phyloP scores from a whole-genome alignment of 1,284 basidiomycete species.

The Boletus smithii region DNA sequence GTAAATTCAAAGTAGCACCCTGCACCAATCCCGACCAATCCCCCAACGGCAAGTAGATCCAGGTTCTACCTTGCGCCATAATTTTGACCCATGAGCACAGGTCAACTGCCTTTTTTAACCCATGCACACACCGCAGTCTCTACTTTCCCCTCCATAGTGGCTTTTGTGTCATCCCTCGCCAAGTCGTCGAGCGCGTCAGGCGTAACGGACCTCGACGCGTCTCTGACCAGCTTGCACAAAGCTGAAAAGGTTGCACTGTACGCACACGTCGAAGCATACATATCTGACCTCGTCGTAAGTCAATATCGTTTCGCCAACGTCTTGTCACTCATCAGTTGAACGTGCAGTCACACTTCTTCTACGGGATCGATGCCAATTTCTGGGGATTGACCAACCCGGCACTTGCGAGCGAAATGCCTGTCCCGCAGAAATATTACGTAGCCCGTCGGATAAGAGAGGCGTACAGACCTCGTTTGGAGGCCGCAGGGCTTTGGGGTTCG shows the following conservation, averaged over 20 bases:
- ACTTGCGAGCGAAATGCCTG: slow-evolving; percentile 53
- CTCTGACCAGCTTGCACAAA: slow-evolving; percentile 43
- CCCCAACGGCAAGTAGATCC: slow-evolving; percentile 56
- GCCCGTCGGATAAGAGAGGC: slow-evolving; percentile 58
- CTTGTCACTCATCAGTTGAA: slow-evolving; percentile 8
- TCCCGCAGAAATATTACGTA: slow-evolving; percentile 72
- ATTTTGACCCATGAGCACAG: slow-evolving; percentile 36
- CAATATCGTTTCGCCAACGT: background rate
- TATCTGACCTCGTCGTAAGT: slow-evolving; percentile 69
- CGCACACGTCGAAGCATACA: slow-evolving; percentile 59
- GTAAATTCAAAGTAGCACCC: slow-evolving; percentile 56
- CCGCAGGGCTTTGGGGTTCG: slow-evolving; percentile 59
- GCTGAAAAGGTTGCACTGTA: slow-evolving; percentile 58
- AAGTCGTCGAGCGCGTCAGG: slow-evolving; percentile 30
- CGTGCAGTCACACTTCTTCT: slow-evolving; percentile 54
- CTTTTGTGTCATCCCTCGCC: slow-evolving; percentile 53
- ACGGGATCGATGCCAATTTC: slow-evolving; percentile 63
- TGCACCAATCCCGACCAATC: slow-evolving; percentile 70
- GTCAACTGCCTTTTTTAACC: slow-evolving; percentile 66
- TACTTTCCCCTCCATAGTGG: slow-evolving; percentile 57
- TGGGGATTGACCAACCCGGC: slow-evolving; percentile 48
- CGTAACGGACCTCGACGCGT: slow-evolving; percentile 41
- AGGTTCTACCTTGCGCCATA: background rate
- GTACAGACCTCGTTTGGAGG: slow-evolving; percentile 56
- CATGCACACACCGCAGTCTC: slow-evolving; percentile 52